Base-by-base conservation (phyloP, 2,329 filamentous ascomycete species). In the Ramichloridium luteum region DNA sequence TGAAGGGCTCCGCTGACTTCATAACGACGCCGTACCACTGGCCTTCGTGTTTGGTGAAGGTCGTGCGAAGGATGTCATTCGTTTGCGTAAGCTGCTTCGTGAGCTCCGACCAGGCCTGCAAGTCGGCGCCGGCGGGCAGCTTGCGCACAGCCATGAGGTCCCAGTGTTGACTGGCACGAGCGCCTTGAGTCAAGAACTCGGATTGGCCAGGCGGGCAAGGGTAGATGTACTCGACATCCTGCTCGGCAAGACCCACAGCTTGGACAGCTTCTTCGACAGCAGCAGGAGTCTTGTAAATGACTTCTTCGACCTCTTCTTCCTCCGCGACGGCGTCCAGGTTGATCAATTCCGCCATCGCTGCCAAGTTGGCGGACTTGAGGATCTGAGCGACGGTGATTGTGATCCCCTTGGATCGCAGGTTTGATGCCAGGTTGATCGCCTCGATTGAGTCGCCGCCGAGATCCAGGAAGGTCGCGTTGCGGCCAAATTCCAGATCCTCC, bases 381-480 rank as follows among this genome's bases (percentile, higher is more conserved):
- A n/a, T n/a, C n/a, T n/a, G n/a, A n/a, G n/a, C n/a, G n/a, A n/a
- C n/a, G n/a, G n/a, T n/a, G n/a, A n/a, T n/a, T n/a, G n/a, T n/a
- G n/a, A n/a, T n/a, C n/a, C n/a, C n/a, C n/a, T n/a, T n/a, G n/a
- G n/a, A n/a, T n/a, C n/a, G n/a, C n/a, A n/a, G n/a, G n/a, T n/a
- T n/a, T n/a, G n/a, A n/a, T n/a, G n/a, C n/a, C n/a, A n/a, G n/a
- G 23, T 53, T 51, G 57, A 65, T 64, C 0, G 61, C 61, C 3
- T 50, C 45, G 11, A 64, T 56, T 0, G 60, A 63, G 31, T 65
- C 59, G 8, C 61, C 61, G 4, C 61, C 61, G 4, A 63, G 47
- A 12, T 51, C 48, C 31, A 64, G 61, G 45, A 64, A 64, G 34
- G 51, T 57, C 31, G 55, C 53, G 28, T 56, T 48, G 6, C 45